These are phyloP conservation scores for Alternaria triticina DNA, from an alignment of 2,329 filamentous ascomycete genomes.

Conservation along the genomic window DNA sequence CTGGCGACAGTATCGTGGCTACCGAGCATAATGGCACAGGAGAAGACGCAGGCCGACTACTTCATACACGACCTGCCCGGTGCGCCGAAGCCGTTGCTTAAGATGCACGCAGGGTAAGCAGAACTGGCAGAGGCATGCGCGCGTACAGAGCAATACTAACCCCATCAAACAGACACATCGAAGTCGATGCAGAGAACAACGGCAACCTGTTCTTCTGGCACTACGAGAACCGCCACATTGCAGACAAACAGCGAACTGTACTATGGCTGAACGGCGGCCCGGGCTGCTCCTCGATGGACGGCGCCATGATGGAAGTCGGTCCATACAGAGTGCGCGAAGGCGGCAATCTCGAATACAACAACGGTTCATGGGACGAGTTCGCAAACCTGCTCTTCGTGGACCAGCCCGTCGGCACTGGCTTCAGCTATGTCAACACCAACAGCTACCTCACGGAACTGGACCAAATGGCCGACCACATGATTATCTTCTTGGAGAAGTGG, in stretches of 20 bases:
- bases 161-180: conserved; percentile 73
- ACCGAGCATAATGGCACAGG: conserved; percentile 42
- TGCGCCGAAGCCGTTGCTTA: conserved; percentile 78
- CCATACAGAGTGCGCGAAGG: conserved; percentile 86
- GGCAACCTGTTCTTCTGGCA: conserved; percentile 99
- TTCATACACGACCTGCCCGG: conserved; percentile 87
- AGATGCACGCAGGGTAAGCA: conserved; percentile 95
- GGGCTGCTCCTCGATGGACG: conserved; percentile 96
- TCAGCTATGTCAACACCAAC: conserved; percentile 92
- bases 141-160: conserved; percentile 5
- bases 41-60: conserved; percentile 79
- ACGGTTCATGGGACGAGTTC: conserved; percentile 98
- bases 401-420: conserved; percentile 95
- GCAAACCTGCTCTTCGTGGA: conserved; percentile 97
- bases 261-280: conserved; percentile 98
- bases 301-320: conserved; percentile 93
- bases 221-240: conserved; percentile 93
- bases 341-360: conserved; percentile 75
- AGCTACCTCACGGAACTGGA: conserved; percentile 84
- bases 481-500: conserved; percentile 89
- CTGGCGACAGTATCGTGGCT: conserved; percentile 42
- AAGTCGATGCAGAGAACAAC: conserved; percentile 82
- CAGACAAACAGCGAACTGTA: conserved; percentile 86
- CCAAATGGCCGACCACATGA: conserved; percentile 87
- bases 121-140: not conserved